These are phyloP conservation scores for Oenanthe javanica DNA, from an alignment of 140 eudicot species.

Conservation along the genomic window DNA sequence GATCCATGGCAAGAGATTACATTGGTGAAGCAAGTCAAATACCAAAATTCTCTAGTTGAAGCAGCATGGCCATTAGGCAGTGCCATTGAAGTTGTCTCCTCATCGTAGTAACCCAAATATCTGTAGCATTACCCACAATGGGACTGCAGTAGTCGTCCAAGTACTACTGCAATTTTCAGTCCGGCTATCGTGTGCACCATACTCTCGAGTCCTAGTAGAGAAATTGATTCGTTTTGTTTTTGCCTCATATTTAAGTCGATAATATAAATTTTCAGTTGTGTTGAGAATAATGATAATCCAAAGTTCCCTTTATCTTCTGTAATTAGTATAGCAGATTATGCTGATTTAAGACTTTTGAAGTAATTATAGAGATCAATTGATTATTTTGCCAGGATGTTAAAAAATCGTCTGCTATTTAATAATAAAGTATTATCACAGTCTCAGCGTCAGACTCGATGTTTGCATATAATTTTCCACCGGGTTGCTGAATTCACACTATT, in stretches of 20 bases:
- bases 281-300: neutral
- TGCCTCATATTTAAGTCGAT: neutral
- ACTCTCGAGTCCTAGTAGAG: neutral
- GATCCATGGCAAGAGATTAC: slow-evolving; percentile 78
- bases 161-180: neutral
- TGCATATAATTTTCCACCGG: too few relatives aligned
- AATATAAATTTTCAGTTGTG: neutral
- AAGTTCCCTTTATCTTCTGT: neutral
- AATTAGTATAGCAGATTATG: neutral
- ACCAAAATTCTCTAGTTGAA: slow-evolving; percentile 80
- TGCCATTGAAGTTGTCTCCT: slow-evolving; percentile 74
- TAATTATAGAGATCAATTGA: neutral
- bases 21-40: slow-evolving; percentile 72
- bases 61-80: slow-evolving; percentile 99
- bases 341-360: neutral
- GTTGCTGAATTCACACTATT: too few relatives aligned
- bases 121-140: neutral
- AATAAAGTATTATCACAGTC: neutral
- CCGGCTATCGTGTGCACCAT: neutral
- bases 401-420: too few relatives aligned
- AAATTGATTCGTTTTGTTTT: neutral
- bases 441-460: neutral
- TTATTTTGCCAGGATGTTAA: neutral
- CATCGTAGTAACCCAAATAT: slow-evolving; percentile 4
- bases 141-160: neutral